These are phyloP conservation scores for Bimuria novae-zelandiae DNA, from an alignment of 2,329 filamentous ascomycete genomes.

Conservation along the genomic window DNA sequence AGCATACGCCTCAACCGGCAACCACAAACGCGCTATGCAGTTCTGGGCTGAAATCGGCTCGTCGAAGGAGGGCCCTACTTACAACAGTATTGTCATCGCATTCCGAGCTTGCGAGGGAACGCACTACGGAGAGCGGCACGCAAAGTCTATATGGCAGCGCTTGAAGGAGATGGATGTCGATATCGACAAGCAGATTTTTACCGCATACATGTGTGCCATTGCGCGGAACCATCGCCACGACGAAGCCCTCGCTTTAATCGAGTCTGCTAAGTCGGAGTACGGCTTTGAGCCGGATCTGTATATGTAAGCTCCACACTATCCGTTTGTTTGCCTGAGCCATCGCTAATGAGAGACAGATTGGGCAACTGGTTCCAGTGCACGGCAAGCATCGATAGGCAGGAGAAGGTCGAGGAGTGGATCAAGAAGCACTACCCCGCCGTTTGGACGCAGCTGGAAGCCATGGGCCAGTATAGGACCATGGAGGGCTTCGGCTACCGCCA, in stretches of 20 bases:
- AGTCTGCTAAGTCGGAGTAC: slow-evolving; percentile 67
- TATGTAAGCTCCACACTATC: slow-evolving; percentile 63
- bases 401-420: slow-evolving; percentile 75
- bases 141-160: slow-evolving; percentile 68
- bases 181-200: slow-evolving; percentile 73
- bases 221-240: slow-evolving; percentile 73
- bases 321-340: background rate
- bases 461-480: slow-evolving; percentile 48
- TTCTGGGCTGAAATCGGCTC: slow-evolving; percentile 86
- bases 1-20: slow-evolving; percentile 74
- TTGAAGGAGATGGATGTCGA: slow-evolving; percentile 77
- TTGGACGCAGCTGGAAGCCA: slow-evolving; percentile 69
- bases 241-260: slow-evolving; percentile 68
- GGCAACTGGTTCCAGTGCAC: slow-evolving; percentile 77
- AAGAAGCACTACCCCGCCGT: slow-evolving; percentile 66
- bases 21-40: slow-evolving; percentile 69
- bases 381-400: slow-evolving; percentile 67
- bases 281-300: slow-evolving; percentile 69
- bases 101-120: slow-evolving; percentile 76
- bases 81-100: slow-evolving; percentile 77
- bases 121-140: slow-evolving; percentile 51
- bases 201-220: slow-evolving; percentile 75
- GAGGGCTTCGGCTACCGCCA: slow-evolving; percentile 44
- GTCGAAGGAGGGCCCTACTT: slow-evolving; percentile 83
- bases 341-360: slow-evolving; percentile 57